Evolutionary conservation across 2,329 filamentous ascomycete genomes (phyloP), one percentile per base, ranked within the genome.

Genomic region (Chalara sp.): DNA sequence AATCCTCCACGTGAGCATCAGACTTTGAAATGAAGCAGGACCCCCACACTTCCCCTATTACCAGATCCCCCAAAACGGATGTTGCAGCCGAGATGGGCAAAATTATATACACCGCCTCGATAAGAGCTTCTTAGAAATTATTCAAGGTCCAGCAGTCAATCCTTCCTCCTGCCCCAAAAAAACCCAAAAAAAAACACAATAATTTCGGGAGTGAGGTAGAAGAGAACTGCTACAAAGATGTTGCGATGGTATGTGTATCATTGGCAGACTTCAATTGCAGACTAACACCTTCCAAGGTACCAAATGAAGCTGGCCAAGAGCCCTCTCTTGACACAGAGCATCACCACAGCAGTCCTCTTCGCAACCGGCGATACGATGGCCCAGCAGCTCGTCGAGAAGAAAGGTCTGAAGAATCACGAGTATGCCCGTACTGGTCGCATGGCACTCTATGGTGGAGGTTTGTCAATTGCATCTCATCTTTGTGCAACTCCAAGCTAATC

Each of bases 321-420:
- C 65, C 92, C 92, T 53, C 75, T 97, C 61, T 81, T 96, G 64
- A 97, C 92, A 8, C 89, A 96, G 75, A 88, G 86, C 67, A 73
- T 96, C 62, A 95, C 90, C 51, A 96, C 92, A 39, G 87, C 89
- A 46, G 79, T 97, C 53, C 84, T 99, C 56, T 99, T 97, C 68
- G 91, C 87, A 52, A 88, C 90, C 11, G 93, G 93, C 63, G 93
- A 99, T 72, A 76, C 86, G 54, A 84, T 95, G 59, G 89, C 93
- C 37, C 93, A 99, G 71, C 92, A 97, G 72, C 76, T 82, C 35
- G 87, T 99, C 53, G 92, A 97, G 72, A 84, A 83, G 68, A 84
- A 79, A 63, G 91, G 90, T 13, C 59, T 87, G 30, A 72, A 84
- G 60, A 86, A 87, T 58, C 92, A 99, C 68, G 86, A 92, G 63